Conservation (phyloP, 169 alveolate genomes). For the Eimeria acervulina region DNA sequence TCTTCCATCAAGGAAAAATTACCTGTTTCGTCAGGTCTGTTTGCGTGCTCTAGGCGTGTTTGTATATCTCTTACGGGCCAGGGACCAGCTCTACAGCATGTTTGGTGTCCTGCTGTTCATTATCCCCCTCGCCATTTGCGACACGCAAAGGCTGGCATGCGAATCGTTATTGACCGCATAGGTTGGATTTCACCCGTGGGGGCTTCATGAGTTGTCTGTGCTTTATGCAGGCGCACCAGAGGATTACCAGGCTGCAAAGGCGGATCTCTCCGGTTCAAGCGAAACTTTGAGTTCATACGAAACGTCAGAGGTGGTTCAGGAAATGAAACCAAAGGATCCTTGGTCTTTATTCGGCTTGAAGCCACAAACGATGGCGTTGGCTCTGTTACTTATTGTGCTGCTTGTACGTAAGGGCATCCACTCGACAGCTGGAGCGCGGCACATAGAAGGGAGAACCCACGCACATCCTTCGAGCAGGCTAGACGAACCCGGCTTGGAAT, state of each 20-base stretch:
- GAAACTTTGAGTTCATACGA: not conserved
- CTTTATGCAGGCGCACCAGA: not conserved
- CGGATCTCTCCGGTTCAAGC: not conserved
- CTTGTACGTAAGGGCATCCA: not conserved
- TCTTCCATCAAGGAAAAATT: not conserved
- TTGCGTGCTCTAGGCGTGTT: not conserved
- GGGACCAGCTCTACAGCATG: not conserved
- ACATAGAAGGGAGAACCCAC: not conserved
- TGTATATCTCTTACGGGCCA: not conserved
- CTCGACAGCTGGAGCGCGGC: not conserved
- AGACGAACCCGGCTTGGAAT: not conserved
- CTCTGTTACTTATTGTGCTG: not conserved
- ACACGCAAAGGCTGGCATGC: not conserved
- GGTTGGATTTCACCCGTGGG: too few species aligned
- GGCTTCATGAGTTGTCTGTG: not conserved
- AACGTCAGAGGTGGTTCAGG: not conserved
- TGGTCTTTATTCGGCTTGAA: not conserved
- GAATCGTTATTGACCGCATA: too few species aligned
- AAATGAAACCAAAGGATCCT: not conserved
- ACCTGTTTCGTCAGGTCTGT: not conserved
- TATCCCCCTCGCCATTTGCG: not conserved
- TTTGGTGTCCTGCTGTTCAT: not conserved
- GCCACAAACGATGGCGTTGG: not conserved
- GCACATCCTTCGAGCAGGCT: not conserved
- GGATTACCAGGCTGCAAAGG: not conserved